Base-by-base conservation (phyloP, 345 rosid species). In the Gossypium thurberi region DNA sequence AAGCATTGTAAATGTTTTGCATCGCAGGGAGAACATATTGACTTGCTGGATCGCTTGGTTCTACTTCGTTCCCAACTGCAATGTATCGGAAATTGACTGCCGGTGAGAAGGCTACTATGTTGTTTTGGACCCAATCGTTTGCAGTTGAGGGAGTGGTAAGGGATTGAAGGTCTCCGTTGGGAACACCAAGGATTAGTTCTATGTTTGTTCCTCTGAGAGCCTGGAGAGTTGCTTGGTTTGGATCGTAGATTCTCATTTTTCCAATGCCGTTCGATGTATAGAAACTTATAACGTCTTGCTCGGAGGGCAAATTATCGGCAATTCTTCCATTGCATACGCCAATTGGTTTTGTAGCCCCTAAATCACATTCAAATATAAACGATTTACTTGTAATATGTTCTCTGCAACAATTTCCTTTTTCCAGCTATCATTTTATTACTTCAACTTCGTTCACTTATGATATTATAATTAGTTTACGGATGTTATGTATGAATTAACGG, bases 271-370 rank as follows among this genome's bases (percentile, higher is more conserved):
- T 80, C 4, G 70, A 1, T 13, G 51, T 64, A 53, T 66, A 84
- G 12, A 84, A 72, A 28, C 14, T 52, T 2, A 84, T 64, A 0
- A 75, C 89, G 40, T 78, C 79, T 2, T 26, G 59, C 0, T 74
- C 78, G 3, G 81, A 48, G 2, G 84, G 87, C 42, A 84, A 73
- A 72, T 87, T 65, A 65, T 83, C 21, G 28, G 80, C 90, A 1
- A 72, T 18, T 48, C 75, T 74, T 69, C 85, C 90, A 52, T 81
- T 65, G 62, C 85, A 84, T 8, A 78, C 84, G 1, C 88, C 88
- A 6, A 74, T 65, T 8, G 80, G 26, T 48, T 74, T 73, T 23
- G 13, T 46, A 10, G 82, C 71, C 59, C 73, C 78, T 80, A 74
- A 60, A 60, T 2, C 66, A 57, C 46, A 62, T 8, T 40, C 57